Base-by-base conservation (phyloP, 768 basidiomycete genomes). In the Tulasnella sp. region DNA sequence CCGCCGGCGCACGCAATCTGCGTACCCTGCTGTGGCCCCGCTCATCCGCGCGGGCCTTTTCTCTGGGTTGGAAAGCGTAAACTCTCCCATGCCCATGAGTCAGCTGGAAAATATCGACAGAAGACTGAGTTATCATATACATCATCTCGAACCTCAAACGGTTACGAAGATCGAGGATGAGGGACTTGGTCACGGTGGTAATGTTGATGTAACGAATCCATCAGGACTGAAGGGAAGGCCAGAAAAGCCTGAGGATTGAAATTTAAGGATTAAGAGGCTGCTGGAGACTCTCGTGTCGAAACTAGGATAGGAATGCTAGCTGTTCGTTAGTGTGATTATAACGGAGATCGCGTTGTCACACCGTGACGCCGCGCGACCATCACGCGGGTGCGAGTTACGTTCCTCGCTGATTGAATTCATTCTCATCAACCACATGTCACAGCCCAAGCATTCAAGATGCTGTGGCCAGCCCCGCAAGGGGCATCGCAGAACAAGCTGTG, bases 241-340 rank as follows among this genome's bases (percentile, higher is more conserved):
- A 55, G 69, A 69, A 8, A 56, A 61, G 31, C 72, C 79, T 27
- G 77, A 78, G 58, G 66, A 66, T 57, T 63, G 68, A 50, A 77
- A 79, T 63, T 64, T 70, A 58, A 68, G 78, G 54, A 77, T 78
- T 35, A 78, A 78, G 63, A 70, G 71, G 1, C 52, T 79, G 49
- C 68, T 79, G 8, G 46, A 46, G 17, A 57, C 17, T 41, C 32
- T 57, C 32, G n/a, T 43, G 25, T 12, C 19, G 40, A 27, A 41
- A 21, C 34, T 57, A 32, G 55, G n/a, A 4, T 25, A n/a, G 8
- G 29, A 48, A 32, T 29, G 7, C 23, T 17, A 29, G 25, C 34
- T 31, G 9, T 45, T 23, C 43, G 31, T 45, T 45, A 11, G 17
- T 21, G 31, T n/a, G 34, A 9, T 48, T 48, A 32, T 48, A 25